phyloP scores from a whole-genome alignment of 257 asterid species.

The Gentiana dahurica region DNA sequence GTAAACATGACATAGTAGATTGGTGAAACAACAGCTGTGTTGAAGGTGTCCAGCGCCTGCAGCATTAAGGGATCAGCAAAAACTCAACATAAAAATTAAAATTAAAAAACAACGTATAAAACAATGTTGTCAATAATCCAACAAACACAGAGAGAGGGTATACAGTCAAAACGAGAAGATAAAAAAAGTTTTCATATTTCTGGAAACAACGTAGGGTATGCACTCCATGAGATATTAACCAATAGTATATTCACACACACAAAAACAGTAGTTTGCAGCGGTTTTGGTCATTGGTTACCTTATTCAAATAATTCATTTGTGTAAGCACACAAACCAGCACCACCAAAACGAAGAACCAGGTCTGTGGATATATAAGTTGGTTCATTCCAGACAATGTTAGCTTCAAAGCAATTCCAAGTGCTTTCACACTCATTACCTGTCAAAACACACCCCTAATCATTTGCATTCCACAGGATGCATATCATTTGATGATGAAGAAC shows the following conservation, averaged over 20 bases:
- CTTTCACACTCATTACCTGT: conserved; percentile 98
- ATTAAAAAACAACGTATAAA: neutral
- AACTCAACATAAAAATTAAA: conserved; percentile 9
- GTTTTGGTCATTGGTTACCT: conserved; percentile 30
- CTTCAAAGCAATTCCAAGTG: conserved; percentile 90
- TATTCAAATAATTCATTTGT: conserved; percentile 86
- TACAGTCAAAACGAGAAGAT: too few species aligned
- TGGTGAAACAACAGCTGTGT: conserved; percentile 97
- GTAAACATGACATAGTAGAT: conserved; percentile 97
- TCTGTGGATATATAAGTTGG: conserved; percentile 84
- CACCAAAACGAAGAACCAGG: conserved; percentile 73
- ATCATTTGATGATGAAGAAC: neutral
- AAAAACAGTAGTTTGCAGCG: too few species aligned
- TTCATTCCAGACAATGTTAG: conserved; percentile 83
- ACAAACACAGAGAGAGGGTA: neutral
- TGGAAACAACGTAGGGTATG: too few species aligned
- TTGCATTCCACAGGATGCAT: conserved; percentile 5
- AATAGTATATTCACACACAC: too few species aligned
- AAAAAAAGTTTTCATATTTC: too few species aligned
- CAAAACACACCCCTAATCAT: conserved; percentile 9
- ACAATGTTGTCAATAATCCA: neutral
- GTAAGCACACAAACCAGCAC: conserved; percentile 70
- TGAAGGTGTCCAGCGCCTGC: conserved; percentile 98
- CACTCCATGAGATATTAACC: too few species aligned
- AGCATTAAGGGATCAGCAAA: conserved; percentile 28